Evolutionary conservation across 306 rosid species (phyloP).

Genomic region (Cicer yamashitae): DNA sequence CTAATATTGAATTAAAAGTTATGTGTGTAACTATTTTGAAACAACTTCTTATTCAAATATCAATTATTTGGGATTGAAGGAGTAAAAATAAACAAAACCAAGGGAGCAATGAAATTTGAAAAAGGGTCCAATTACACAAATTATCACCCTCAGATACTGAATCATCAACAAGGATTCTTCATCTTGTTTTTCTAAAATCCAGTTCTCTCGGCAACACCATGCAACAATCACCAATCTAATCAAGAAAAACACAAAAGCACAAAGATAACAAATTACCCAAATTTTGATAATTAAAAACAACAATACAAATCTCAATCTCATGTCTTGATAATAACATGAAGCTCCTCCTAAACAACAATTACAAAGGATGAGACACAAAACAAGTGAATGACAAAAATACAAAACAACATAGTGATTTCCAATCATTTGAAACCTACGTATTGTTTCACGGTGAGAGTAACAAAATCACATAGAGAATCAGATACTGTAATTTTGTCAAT

Average conservation of each 20-base stretch:
- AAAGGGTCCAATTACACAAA: not conserved
- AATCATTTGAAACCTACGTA: not conserved
- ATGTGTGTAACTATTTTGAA: too few species aligned
- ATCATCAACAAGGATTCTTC: not conserved
- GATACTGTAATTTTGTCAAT: too few species aligned
- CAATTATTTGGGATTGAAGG: too few species aligned
- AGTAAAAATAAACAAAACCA: not conserved
- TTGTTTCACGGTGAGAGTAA: too few species aligned
- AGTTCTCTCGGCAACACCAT: not conserved
- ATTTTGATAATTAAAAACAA: not conserved
- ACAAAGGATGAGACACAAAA: not conserved
- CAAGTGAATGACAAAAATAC: not conserved
- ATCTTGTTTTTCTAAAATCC: not conserved
- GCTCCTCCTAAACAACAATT: slow-evolving; percentile 7
- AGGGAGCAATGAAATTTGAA: not conserved
- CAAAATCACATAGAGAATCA: too few species aligned
- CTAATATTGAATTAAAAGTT: too few species aligned
- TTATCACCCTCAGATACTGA: not conserved
- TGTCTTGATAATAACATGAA: not conserved
- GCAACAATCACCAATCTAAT: not conserved
- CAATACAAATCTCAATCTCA: not conserved
- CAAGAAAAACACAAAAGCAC: not conserved
- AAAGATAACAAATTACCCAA: not conserved
- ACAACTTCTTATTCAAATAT: too few species aligned
- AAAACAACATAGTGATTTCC: not conserved